Conservation (phyloP, 2,329 filamentous ascomycete genomes). For the Neodidymelliopsis sp. region DNA sequence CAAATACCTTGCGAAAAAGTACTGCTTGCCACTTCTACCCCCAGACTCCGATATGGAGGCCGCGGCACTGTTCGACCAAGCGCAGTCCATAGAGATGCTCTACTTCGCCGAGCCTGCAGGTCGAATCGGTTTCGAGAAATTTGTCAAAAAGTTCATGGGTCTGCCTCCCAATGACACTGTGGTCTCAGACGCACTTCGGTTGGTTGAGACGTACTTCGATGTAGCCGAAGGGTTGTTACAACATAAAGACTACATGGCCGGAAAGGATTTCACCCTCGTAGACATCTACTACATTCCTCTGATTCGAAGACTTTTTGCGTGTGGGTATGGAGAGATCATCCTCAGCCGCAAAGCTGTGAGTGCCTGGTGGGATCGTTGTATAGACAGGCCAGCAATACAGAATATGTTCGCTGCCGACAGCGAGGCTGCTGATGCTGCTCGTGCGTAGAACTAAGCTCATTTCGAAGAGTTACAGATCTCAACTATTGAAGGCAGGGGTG, state of each 20-base stretch:
- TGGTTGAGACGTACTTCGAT: slow-evolving; percentile 55
- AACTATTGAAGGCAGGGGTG: too few relatives aligned
- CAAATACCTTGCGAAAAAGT: slow-evolving; percentile 57
- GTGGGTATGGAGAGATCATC: slow-evolving; percentile 23
- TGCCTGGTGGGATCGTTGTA: slow-evolving; percentile 30
- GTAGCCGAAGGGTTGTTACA: slow-evolving; percentile 52
- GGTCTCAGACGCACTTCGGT: slow-evolving; percentile 49
- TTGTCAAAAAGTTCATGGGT: slow-evolving; percentile 55
- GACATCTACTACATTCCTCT: slow-evolving; percentile 60
- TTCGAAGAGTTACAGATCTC: too few relatives aligned
- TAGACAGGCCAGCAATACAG: slow-evolving; percentile 26
- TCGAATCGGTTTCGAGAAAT: slow-evolving; percentile 56
- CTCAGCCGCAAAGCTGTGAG: slow-evolving; percentile 22
- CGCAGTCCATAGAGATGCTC: slow-evolving; percentile 51
- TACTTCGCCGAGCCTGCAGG: slow-evolving; percentile 56
- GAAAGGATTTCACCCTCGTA: slow-evolving; percentile 53
- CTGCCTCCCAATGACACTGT: slow-evolving; percentile 53
- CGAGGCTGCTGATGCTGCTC: slow-evolving; percentile 18
- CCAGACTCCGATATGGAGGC: slow-evolving; percentile 50
- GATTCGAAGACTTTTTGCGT: slow-evolving; percentile 52
- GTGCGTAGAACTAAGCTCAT: too few relatives aligned
- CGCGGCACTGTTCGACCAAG: slow-evolving; percentile 55
- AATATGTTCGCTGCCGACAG: slow-evolving; percentile 24
- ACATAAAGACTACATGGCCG: slow-evolving; percentile 56
- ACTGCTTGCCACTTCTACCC: slow-evolving; percentile 56